Evolutionary conservation across 352 stramenopile genomes (phyloP).

Genomic region (Pythium utonaiense): DNA sequence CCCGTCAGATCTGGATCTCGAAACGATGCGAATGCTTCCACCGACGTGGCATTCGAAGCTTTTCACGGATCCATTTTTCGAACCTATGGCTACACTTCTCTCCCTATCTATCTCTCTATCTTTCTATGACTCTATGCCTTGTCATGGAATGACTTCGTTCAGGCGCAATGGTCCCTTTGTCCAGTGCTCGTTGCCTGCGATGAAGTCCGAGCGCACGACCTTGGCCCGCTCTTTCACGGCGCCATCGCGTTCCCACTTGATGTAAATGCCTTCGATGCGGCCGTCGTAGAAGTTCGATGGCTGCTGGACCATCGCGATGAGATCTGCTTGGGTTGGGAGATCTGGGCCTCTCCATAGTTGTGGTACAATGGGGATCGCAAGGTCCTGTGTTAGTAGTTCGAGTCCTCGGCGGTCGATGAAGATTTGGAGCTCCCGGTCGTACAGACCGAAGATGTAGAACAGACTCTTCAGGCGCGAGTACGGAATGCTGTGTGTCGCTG

Average conservation of each 20-base stretch:
- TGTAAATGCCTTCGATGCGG: conserved; percentile 45
- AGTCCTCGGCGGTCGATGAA: conserved; percentile 14
- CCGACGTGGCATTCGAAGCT: too few relatives aligned
- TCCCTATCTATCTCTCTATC: too few relatives aligned
- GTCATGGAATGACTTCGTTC: conserved; percentile 29
- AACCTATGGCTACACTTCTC: too few relatives aligned
- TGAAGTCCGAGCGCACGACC: conserved; percentile 62
- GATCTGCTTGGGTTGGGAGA: conserved; percentile 27
- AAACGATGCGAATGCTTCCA: background rate
- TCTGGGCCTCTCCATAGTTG: conserved; percentile 34
- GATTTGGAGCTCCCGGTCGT: conserved; percentile 40
- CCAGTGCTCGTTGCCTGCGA: conserved; percentile 65
- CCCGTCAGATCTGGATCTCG: background rate
- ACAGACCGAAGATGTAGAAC: conserved; percentile 85
- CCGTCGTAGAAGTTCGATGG: conserved; percentile 45
- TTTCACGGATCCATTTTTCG: too few relatives aligned
- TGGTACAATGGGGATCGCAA: conserved; percentile 39
- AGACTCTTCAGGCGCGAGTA: conserved; percentile 58
- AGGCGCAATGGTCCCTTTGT: conserved; percentile 37
- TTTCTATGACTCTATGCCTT: too few relatives aligned
- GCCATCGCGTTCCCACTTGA: conserved; percentile 50
- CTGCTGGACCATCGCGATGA: conserved; percentile 37
- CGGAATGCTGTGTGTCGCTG: conserved; percentile 74
- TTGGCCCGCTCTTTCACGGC: conserved; percentile 51
- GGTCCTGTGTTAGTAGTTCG: conserved; percentile 18